Base-by-base conservation (phyloP, 805 yeast species). In the Brettanomyces bruxellensis region DNA sequence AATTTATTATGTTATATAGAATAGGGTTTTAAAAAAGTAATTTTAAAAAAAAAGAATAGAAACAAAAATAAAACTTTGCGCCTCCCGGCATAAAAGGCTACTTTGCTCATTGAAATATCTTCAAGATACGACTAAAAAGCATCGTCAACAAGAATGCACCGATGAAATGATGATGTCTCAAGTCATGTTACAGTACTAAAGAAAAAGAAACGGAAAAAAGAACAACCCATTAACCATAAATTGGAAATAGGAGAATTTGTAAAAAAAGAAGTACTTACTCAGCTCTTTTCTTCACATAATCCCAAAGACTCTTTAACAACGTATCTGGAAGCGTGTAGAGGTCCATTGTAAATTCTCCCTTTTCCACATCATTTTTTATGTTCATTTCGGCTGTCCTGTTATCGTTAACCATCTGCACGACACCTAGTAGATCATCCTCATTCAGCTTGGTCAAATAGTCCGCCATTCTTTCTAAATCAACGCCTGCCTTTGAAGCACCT, bases 291-390 rank as follows among this genome's bases (percentile, higher is more conserved):
- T 82, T 82, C 38, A 91, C 95, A 63, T 85, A 90, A 53, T 91
- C 98, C 95, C 95, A 89, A 66, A 91, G 74, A 72, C 95, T 86
- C 70, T 86, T 88, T 62, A 93, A 75, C 62, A 93, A 71, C 38
- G 85, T 79, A 62, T 91, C 97, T 22, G 98, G 98, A 54, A 91
- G 72, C 25, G 97, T 90, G 66, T 80, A 90, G 55, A 91, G 75
- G 68, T 91, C 99, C 86, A 91, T 87, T 46, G 95, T 88, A 65
- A 93, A 91, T 70, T 93, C 98, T 45, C 99, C 99, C 57, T 87
- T 91, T 51, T 91, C 98, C 44, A 87, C 89, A 59, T 91, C 95
- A 64, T 93, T 91, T 62, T 90, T 90, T 56, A 91, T 84, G 66
- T 85, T 89, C 95, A 91, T 91, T 43, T 91, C 98, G 40, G 87